Evolutionary conservation across 805 yeast genomes (phyloP), one percentile per base, ranked within the genome.

Genomic region (Yamadazyma philogaea): DNA sequence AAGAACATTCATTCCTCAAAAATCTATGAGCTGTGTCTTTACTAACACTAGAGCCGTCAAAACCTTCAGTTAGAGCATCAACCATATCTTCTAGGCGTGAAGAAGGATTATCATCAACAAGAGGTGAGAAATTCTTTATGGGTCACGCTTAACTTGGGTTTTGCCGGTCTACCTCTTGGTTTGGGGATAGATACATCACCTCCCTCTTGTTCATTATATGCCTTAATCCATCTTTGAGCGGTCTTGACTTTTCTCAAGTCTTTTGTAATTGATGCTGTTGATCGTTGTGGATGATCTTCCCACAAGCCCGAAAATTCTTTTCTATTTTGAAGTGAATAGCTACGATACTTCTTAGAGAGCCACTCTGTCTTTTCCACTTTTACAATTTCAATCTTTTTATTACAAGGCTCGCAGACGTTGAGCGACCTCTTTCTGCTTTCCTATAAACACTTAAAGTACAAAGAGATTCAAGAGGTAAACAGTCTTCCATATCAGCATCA

Each of bases 171-270:
- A 12, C 44, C 41, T 28, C 41, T 40, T 35, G 24, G 37, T 41
- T 36, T 41, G 11, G 36, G 28, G 12, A 24, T 12, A 24, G 28
- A 12, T 24, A 24, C 28, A 24, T 24, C 28, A 24, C n/a, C n/a
- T n/a, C n/a, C n/a, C n/a, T n/a, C n/a, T n/a, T n/a, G n/a, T n/a
- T 45, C 45, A 17, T 42, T 45, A 21, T 10, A 44, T 30, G 37
- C 42, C 34, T 34, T 44, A 16, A 44, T 44, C 44, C 47, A 44
- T 24, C 41, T 44, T 26, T 44, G 44, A 15, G 37, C 36, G 7
- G 30, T 41, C 21, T 45, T 40, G 11, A 32, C 32, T 18, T 39
- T 27, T 14, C 14, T 15, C 37, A 16, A 16, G 18, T 24, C 30
- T 38, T 39, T 43, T 7, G 26, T 10, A 22, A 22, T 22, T 22